Conservation (phyloP, 768 basidiomycete species). For the Lactarius indigo region DNA sequence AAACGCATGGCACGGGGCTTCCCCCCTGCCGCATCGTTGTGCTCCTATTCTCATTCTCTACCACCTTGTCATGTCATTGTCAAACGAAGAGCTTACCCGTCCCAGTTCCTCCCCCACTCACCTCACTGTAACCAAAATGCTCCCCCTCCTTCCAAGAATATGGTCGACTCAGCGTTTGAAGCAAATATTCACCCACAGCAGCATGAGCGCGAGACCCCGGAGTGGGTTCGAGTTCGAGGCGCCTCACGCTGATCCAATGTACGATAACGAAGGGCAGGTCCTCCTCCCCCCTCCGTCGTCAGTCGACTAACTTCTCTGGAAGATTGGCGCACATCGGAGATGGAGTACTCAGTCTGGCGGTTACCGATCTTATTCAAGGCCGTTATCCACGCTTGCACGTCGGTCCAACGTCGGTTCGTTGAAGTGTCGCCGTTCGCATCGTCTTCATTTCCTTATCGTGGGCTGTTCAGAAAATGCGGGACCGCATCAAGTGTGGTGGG, state of each 20-base stretch:
- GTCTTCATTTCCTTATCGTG: neutral
- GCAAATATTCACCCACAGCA: conserved; percentile 9
- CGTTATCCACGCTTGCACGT: conserved; percentile 6
- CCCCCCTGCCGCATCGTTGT: neutral
- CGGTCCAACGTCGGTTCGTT: conserved; percentile 12
- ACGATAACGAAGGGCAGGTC: conserved; percentile 4
- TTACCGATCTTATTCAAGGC: conserved; percentile 11
- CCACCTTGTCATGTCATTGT: neutral
- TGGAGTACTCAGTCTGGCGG: conserved; percentile 8
- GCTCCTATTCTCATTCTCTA: neutral
- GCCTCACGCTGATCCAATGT: neutral
- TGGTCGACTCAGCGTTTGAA: neutral
- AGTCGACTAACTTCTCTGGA: neutral
- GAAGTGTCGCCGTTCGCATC: neutral
- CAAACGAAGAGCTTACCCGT: neutral
- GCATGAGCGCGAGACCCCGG: neutral
- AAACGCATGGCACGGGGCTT: neutral
- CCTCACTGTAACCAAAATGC: neutral
- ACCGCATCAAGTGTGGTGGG: neutral
- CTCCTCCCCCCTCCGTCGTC: neutral
- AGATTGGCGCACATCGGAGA: conserved; percentile 16
- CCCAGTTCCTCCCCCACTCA: neutral
- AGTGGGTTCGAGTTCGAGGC: neutral
- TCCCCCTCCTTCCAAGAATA: conserved; percentile 5
- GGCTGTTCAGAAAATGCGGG: conserved; percentile 9